phyloP scores from a whole-genome alignment of 176 grass and related monocot species.

The Cenchrus americanus region DNA sequence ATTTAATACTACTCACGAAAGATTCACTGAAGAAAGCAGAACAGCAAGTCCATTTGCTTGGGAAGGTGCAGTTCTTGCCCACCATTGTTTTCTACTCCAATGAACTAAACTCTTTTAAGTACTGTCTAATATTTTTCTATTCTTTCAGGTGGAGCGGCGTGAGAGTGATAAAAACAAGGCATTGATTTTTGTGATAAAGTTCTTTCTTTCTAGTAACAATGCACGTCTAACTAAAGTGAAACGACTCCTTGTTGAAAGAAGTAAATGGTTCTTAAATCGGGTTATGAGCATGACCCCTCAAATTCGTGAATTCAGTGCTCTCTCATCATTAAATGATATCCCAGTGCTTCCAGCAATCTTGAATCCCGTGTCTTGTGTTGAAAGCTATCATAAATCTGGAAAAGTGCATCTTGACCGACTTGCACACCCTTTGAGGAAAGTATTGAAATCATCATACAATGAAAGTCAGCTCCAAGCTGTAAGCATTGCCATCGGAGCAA shows the following conservation, averaged over 20 bases:
- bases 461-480: conserved; percentile 86
- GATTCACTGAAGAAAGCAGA: conserved; percentile 65
- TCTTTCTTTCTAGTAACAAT: conserved; percentile 71
- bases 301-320: conserved; percentile 87
- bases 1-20: conserved; percentile 88
- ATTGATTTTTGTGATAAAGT: conserved; percentile 75
- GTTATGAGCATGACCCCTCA: conserved; percentile 94
- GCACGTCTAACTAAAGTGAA: conserved; percentile 79
- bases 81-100: conserved; percentile 30
- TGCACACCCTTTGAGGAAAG: conserved; percentile 53
- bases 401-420: conserved; percentile 67
- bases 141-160: conserved; percentile 74
- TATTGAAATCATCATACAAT: conserved; percentile 83
- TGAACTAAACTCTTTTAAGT: conserved; percentile 29
- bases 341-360: conserved; percentile 88
- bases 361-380: conserved; percentile 59
- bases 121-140: conserved; percentile 40
- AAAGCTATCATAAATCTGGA: conserved; percentile 53
- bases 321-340: conserved; percentile 86
- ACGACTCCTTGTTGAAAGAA: conserved; percentile 83
- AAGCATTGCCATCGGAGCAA: conserved; percentile 52
- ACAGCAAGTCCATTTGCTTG: conserved; percentile 78
- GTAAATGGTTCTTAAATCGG: conserved; percentile 85
- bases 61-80: conserved; percentile 70
- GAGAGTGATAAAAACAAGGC: conserved; percentile 76